Evolutionary conservation across 805 yeast genomes (phyloP).

Genomic region (Barnettozyma populi): DNA sequence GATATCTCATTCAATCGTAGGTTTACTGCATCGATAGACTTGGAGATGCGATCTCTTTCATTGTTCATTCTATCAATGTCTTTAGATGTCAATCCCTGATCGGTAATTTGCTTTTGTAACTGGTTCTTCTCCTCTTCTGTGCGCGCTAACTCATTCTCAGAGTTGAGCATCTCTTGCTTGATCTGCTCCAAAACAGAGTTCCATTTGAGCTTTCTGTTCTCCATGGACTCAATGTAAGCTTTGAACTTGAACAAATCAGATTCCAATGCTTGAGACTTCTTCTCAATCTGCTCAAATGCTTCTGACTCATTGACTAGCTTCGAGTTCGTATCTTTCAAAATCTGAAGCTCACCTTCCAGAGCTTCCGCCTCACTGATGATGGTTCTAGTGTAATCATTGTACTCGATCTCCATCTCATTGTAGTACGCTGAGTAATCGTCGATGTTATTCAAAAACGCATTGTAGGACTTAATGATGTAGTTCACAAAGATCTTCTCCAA

Average conservation of each 20-base stretch:
- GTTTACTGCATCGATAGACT: slow-evolving; percentile 43
- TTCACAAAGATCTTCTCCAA: slow-evolving; percentile 45
- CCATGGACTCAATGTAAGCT: slow-evolving; percentile 65
- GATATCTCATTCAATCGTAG: slow-evolving; percentile 41
- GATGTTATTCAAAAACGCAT: slow-evolving; percentile 55
- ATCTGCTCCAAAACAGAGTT: slow-evolving; percentile 50
- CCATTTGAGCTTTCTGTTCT: slow-evolving; percentile 64
- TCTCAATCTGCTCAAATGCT: slow-evolving; percentile 44
- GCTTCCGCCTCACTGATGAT: slow-evolving; percentile 41
- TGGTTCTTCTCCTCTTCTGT: slow-evolving; percentile 38
- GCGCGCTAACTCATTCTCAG: slow-evolving; percentile 37
- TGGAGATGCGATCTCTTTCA: slow-evolving; percentile 55
- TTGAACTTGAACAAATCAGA: slow-evolving; percentile 66
- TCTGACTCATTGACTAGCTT: slow-evolving; percentile 40
- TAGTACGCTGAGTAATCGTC: slow-evolving; percentile 55
- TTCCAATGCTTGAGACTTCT: slow-evolving; percentile 58
- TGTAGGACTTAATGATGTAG: slow-evolving; percentile 63
- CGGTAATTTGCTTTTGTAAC: slow-evolving; percentile 38
- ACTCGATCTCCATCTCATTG: slow-evolving; percentile 51
- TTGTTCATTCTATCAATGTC: slow-evolving; percentile 58
- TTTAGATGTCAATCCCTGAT: slow-evolving; percentile 54
- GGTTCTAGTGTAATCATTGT: slow-evolving; percentile 44
- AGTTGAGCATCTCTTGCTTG: slow-evolving; percentile 43
- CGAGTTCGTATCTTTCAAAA: slow-evolving; percentile 35
- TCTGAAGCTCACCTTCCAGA: slow-evolving; percentile 36